A percentile compares a stretch with the other conserved stretches of the same genome.
phyloP scores from a whole-genome alignment of 2,329 filamentous ascomycete species.

The Neopestalotiopsis rosae region DNA sequence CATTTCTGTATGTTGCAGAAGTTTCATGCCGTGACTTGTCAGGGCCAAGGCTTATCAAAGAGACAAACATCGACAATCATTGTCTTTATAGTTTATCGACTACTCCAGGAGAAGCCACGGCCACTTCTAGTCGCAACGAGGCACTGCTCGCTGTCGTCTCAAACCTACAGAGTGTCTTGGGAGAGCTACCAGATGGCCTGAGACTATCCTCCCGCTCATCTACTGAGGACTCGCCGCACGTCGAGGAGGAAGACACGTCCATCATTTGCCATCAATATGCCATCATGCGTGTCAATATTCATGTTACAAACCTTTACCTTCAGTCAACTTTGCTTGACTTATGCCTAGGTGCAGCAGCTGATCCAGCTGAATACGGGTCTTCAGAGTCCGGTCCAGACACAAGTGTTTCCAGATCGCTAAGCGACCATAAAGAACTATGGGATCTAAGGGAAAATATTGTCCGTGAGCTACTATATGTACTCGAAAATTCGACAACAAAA shows the following conservation, averaged over 20 bases:
- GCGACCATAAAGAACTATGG: neutral
- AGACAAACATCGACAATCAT: too few species aligned
- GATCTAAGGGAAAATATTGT: neutral
- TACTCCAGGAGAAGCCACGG: neutral
- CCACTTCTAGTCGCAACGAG: neutral
- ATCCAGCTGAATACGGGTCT: constrained; percentile 10
- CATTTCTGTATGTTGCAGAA: constrained; percentile 23
- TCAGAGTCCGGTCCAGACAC: neutral
- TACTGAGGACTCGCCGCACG: neutral
- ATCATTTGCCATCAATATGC: constrained; percentile 22
- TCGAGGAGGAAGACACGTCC: neutral
- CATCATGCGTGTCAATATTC: constrained; percentile 31
- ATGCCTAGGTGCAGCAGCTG: constrained; percentile 16
- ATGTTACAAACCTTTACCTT: constrained; percentile 31
- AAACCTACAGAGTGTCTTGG: neutral
- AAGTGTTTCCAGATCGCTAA: neutral
- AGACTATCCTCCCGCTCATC: neutral
- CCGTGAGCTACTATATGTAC: neutral
- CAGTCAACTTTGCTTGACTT: constrained; percentile 30
- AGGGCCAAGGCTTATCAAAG: neutral
- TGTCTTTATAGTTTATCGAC: neutral
- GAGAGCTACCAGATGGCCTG: neutral
- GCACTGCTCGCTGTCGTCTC: neutral
- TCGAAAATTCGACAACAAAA: neutral
- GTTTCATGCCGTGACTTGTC: neutral